Percentiles rank a stretch among this genome's conserved stretches.
These are phyloP conservation scores for Leccinum pellstonianum DNA, from an alignment of 768 basidiomycete genomes.

Conservation along the genomic window DNA sequence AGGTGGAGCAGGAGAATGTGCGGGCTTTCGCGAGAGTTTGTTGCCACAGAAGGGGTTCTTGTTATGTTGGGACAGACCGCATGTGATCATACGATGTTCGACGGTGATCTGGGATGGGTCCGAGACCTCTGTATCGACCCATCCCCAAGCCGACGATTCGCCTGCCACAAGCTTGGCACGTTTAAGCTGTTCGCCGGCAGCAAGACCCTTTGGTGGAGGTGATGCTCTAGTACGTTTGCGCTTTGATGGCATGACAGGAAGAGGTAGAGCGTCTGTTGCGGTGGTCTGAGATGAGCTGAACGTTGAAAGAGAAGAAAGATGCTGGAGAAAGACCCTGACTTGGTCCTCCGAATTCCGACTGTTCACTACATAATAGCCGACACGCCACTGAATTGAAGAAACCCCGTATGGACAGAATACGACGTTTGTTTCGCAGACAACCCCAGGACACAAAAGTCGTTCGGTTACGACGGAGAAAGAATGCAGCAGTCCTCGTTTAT, in stretches of 20 bases:
- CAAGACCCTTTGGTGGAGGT: slow-evolving; percentile 48
- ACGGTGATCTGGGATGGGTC: slow-evolving; percentile 57
- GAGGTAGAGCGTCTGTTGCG: neutral
- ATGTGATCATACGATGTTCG: slow-evolving; percentile 65
- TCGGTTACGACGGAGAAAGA: slow-evolving; percentile 48
- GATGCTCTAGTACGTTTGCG: slow-evolving; percentile 52
- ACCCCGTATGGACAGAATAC: slow-evolving; percentile 25
- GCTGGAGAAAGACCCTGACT: slow-evolving; percentile 20
- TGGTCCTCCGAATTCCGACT: slow-evolving; percentile 25
- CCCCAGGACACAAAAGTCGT: slow-evolving; percentile 35
- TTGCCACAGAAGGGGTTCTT: slow-evolving; percentile 55
- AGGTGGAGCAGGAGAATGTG: slow-evolving; percentile 14
- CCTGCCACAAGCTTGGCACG: slow-evolving; percentile 49
- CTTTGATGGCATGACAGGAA: slow-evolving; percentile 50
- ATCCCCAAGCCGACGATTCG: slow-evolving; percentile 64
- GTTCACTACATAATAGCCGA: neutral
- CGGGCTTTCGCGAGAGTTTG: slow-evolving; percentile 41
- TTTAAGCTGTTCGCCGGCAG: slow-evolving; percentile 62
- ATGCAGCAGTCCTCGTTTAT: slow-evolving; percentile 34
- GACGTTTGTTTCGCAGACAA: slow-evolving; percentile 14
- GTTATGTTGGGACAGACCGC: slow-evolving; percentile 59
- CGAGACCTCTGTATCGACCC: slow-evolving; percentile 70
- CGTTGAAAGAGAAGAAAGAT: slow-evolving; percentile 9
- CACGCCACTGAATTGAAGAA: neutral
- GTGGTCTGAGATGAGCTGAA: slow-evolving; percentile 6